Evolutionary conservation across 345 rosid genomes (phyloP), one percentile per base, ranked within the genome.

Genomic region (Balakata baccata): DNA sequence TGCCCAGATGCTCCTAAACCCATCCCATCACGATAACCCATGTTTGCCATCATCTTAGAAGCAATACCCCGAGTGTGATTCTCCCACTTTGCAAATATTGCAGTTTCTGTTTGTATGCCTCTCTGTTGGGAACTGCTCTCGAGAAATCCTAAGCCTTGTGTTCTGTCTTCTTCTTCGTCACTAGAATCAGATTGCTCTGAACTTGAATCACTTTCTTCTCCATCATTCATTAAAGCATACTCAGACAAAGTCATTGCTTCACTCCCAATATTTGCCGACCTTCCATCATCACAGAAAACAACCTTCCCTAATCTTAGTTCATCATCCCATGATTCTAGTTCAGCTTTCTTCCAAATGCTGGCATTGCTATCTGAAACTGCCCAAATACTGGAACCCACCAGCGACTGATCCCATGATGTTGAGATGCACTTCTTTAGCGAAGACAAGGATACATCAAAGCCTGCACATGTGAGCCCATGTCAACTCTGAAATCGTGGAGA

Each of bases 1-100:
- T 92, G 98, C 49, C 98, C 94, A 8, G 94, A 78, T 64, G 74
- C 88, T 2, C 97, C 99, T 78, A 92, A 84, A 53, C 98, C 99
- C 98, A 91, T 91, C 50, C 99, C 98, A 80, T 89, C 92, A 16
- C 94, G 90, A 70, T 91, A 91, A 45, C 98, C 98, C 99, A 95
- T 92, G 77, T 66, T 91, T 56, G 93, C 96, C 99, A 92, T 92
- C 97, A 92, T 87, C 90, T 89, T 92, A 34, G 98, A 95, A 64
- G 99, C 98, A 74, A 92, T 80, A 11, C 98, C 99, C 39, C 98
- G 84, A 0, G 98, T 91, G 85, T 92, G 98, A 74, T 91, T 95
- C 85, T 95, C 99, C 99, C 99, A 95, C 71, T 85, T 89, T 0
- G 98, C 94, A 81, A 94, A 94, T 75, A 89, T 76, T 45, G 85